A percentile compares a stretch with the other conserved stretches of the same genome.
Evolutionary conservation across 2,329 filamentous ascomycete species (phyloP).

Genomic region (Cordyceps militaris): DNA sequence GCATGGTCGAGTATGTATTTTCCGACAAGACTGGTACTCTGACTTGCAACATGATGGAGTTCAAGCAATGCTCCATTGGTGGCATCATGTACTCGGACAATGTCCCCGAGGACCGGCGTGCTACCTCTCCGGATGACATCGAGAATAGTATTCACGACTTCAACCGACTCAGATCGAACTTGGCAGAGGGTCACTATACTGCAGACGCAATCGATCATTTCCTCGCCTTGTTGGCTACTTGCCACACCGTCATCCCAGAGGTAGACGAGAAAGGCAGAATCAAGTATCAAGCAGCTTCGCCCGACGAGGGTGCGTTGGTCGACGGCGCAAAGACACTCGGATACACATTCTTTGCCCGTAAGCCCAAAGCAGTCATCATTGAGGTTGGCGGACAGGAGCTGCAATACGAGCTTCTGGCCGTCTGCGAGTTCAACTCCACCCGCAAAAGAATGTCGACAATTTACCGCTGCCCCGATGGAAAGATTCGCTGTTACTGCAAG

Average conservation of each 20-base stretch:
- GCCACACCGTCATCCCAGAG: conserved; percentile 96
- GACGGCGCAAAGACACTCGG: conserved; percentile 81
- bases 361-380: conserved; percentile 82
- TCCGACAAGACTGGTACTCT: conserved; percentile 96
- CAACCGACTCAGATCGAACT: conserved; percentile 64
- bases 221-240: conserved; percentile 76
- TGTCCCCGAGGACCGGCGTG: conserved; percentile 81
- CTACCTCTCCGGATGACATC: conserved; percentile 67
- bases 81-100: conserved; percentile 92
- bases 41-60: conserved; percentile 99
- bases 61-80: conserved; percentile 87
- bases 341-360: conserved; percentile 85
- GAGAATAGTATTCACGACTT: conserved; percentile 82
- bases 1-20: conserved; percentile 98
- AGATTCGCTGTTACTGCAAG: conserved; percentile 89
- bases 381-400: conserved; percentile 62
- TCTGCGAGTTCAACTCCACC: conserved; percentile 96
- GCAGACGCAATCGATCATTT: conserved; percentile 66
- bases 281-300: conserved; percentile 96
- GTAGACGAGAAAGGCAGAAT: conserved; percentile 72
- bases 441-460: conserved; percentile 97
- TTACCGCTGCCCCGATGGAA: conserved; percentile 92
- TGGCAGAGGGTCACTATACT: conserved; percentile 46
- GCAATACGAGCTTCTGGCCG: conserved; percentile 86
- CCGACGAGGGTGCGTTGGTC: conserved; percentile 93